Evolutionary conservation across 2,329 filamentous ascomycete species (phyloP).

Genomic region (Lachnellula willkommii): DNA sequence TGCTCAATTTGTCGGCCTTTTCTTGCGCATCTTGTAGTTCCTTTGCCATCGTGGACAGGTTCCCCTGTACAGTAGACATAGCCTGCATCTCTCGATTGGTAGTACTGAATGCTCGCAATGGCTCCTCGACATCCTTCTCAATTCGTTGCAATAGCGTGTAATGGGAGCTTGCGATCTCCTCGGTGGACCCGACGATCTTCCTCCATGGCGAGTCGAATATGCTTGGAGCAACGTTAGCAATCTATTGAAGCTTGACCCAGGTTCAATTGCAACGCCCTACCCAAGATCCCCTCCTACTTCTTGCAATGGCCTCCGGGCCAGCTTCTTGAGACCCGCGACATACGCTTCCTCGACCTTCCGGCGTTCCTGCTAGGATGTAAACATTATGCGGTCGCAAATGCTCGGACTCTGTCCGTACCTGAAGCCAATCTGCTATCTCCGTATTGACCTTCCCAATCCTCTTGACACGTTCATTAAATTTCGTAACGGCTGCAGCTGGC

Average conservation of each 20-base stretch:
- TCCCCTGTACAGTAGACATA: constrained; percentile 75
- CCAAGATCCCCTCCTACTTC: constrained; percentile 78
- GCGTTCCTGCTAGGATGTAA: constrained; percentile 63
- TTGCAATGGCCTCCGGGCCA: constrained; percentile 67
- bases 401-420: constrained; percentile 50
- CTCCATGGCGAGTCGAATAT: constrained; percentile 90
- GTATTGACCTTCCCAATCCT: constrained; percentile 79
- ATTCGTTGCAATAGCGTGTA: constrained; percentile 74
- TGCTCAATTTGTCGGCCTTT: constrained; percentile 76
- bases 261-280: constrained; percentile 47
- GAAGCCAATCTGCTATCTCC: constrained; percentile 94
- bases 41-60: constrained; percentile 73
- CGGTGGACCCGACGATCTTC: constrained; percentile 73
- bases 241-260: background rate
- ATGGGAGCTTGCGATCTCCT: constrained; percentile 78
- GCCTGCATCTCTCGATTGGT: constrained; percentile 71
- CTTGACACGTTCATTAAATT: constrained; percentile 81
- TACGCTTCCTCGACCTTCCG: constrained; percentile 89
- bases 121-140: constrained; percentile 80
- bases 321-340: constrained; percentile 72
- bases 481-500: constrained; percentile 72
- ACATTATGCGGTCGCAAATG: constrained; percentile 11
- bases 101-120: constrained; percentile 69
- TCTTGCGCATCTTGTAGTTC: constrained; percentile 81
- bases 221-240: constrained; percentile 44